Percentiles rank a stretch among this genome's conserved stretches.
phyloP scores from a whole-genome alignment of 805 yeast species.

The Cyberlindnera japonica region DNA sequence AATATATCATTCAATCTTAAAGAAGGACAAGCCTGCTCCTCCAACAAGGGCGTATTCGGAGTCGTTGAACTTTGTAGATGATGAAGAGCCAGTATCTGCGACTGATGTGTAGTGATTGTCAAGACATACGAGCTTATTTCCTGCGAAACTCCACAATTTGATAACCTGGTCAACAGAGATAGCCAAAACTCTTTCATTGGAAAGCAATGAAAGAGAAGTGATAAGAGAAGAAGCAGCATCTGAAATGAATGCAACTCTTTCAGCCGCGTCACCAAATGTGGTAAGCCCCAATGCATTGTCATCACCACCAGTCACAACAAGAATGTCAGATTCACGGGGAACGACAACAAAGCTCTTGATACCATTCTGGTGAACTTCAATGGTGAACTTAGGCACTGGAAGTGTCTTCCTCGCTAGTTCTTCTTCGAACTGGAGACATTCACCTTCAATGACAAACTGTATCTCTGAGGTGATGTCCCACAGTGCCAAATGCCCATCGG shows the following conservation, averaged over 20 bases:
- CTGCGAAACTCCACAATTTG: conserved; percentile 52
- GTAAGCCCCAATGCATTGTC: conserved; percentile 68
- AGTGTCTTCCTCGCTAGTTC: neutral
- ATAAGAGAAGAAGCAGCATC: conserved; percentile 86
- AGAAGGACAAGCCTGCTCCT: conserved; percentile 76
- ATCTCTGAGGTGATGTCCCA: conserved; percentile 47
- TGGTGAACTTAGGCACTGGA: conserved; percentile 34
- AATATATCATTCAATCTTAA: conserved; percentile 31
- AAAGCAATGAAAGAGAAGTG: conserved; percentile 51
- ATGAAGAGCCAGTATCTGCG: conserved; percentile 86
- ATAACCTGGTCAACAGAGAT: conserved; percentile 84
- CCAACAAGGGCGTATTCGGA: conserved; percentile 49
- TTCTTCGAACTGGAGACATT: conserved; percentile 5
- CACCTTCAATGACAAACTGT: conserved; percentile 19
- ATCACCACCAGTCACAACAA: conserved; percentile 82
- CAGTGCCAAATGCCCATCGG: conserved; percentile 74
- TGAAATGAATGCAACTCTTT: conserved; percentile 34
- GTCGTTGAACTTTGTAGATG: conserved; percentile 30
- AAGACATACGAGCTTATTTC: conserved; percentile 26
- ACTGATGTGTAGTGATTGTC: conserved; percentile 66
- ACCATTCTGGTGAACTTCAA: conserved; percentile 80
- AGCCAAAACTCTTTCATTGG: conserved; percentile 41
- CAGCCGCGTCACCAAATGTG: conserved; percentile 30
- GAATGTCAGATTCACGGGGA: conserved; percentile 17
- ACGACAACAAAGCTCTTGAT: conserved; percentile 55